These are phyloP conservation scores for Plasmopara halstedii DNA, from an alignment of 352 stramenopile species.

Conservation along the genomic window DNA sequence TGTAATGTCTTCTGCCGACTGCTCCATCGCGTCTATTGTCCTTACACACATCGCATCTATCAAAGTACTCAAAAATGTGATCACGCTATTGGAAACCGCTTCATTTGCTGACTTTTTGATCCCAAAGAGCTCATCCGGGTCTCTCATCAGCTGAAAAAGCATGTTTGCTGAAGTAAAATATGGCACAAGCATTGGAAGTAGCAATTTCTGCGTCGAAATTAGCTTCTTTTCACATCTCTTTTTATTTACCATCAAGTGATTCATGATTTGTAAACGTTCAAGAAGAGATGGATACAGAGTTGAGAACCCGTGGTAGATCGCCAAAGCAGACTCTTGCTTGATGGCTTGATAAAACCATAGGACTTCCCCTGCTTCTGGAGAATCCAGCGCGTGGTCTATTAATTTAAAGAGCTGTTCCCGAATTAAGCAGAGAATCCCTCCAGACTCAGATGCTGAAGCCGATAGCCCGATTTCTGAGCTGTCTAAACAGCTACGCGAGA, in stretches of 20 bases:
- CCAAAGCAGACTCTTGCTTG: constrained; percentile 67
- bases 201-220: constrained; percentile 44
- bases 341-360: constrained; percentile 71
- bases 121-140: constrained; percentile 26
- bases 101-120: constrained; percentile 6
- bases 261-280: constrained; percentile 76
- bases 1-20: constrained; percentile 3
- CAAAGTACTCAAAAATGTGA: constrained; percentile 50
- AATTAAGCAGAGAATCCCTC: constrained; percentile 43
- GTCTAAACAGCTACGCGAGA: constrained; percentile 63
- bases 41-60: constrained; percentile 43
- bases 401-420: constrained; percentile 67
- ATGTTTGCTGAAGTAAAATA: constrained; percentile 78
- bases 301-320: constrained; percentile 78
- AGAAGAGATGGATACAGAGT: constrained; percentile 72
- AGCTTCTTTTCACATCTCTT: constrained; percentile 9
- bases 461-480: constrained; percentile 48
- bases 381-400: constrained; percentile 36
- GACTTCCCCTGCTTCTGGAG: constrained; percentile 26
- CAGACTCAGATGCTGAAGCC: constrained; percentile 22
- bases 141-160: constrained; percentile 73
- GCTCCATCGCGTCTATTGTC: constrained; percentile 15
- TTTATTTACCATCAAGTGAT: constrained; percentile 50
- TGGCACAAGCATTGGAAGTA: constrained; percentile 79
- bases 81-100: constrained; percentile 20